These are phyloP conservation scores for Narthecium ossifragum DNA, from an alignment of 106 monocot species.

Conservation along the genomic window DNA sequence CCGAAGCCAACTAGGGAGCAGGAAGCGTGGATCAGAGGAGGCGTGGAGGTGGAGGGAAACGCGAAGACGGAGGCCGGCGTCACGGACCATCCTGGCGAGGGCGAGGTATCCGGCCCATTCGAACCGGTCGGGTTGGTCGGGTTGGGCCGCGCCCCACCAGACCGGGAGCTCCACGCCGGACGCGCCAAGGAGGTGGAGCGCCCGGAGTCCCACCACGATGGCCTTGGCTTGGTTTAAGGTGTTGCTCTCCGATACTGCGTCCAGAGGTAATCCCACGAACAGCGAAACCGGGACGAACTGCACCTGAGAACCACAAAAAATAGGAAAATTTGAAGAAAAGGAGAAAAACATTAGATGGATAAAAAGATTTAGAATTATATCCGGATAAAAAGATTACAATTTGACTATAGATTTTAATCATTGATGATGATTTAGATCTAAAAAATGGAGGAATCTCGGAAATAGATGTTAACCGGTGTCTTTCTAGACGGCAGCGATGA, in stretches of 20 bases:
- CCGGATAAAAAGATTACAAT: not conserved
- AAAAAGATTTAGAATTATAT: not conserved
- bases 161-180: constrained; percentile 70
- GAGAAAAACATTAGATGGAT: not conserved
- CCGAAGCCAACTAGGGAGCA: constrained; percentile 46
- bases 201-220: constrained; percentile 54
- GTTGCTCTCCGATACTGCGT: constrained; percentile 41
- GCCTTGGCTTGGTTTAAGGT: constrained; percentile 49
- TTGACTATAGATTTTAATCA: not conserved
- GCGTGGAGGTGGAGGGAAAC: constrained; percentile 37
- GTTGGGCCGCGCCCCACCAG: constrained; percentile 54
- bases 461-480: too few relatives aligned
- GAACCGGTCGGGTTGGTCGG: constrained; percentile 23
- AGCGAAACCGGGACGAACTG: constrained; percentile 13
- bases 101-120: constrained; percentile 44
- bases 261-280: constrained; percentile 66
- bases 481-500: too few relatives aligned
- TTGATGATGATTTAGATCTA: not conserved
- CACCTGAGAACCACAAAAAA: not conserved
- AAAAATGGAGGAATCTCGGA: not conserved
- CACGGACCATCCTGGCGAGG: constrained; percentile 42
- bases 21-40: constrained; percentile 12
- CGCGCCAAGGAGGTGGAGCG: constrained; percentile 64
- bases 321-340: not conserved
- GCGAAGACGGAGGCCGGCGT: constrained; percentile 45